A percentile compares a stretch with the other conserved stretches of the same genome.
Evolutionary conservation across 2,329 filamentous ascomycete species (phyloP).

Genomic region (Penicillium sp.): DNA sequence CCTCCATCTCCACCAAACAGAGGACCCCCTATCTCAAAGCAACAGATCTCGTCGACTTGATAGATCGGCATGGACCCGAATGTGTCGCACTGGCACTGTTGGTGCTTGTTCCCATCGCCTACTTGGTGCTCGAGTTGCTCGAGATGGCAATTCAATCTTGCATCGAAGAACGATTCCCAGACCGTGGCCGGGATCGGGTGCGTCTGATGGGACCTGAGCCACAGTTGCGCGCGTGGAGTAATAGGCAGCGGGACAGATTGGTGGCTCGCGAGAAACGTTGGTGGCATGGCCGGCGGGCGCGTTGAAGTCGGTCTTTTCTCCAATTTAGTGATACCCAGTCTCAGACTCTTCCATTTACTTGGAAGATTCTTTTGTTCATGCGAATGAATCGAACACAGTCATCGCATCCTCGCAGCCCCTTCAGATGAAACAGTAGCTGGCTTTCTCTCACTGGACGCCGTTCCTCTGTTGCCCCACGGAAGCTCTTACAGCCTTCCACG

Average conservation of each 20-base stretch:
- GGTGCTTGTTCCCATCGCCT: conserved; percentile 21
- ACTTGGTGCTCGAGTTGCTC: conserved; percentile 19
- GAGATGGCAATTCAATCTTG: conserved; percentile 13
- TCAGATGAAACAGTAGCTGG: too few relatives aligned
- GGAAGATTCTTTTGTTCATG: too few relatives aligned
- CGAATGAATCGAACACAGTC: too few relatives aligned
- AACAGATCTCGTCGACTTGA: conserved; percentile 8
- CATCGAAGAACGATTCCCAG: conserved; percentile 17
- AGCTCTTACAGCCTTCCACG: too few relatives aligned
- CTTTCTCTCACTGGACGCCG: too few relatives aligned
- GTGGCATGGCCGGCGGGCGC: conserved; percentile 8
- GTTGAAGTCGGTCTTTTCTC: conserved; percentile 1
- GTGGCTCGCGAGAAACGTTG: conserved; percentile 13
- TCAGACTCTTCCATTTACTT: too few relatives aligned
- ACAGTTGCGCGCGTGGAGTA: conserved; percentile 16
- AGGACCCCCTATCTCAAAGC: conserved; percentile 4
- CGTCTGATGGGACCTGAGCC: conserved; percentile 20
- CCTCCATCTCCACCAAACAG: not conserved
- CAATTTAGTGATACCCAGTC: conserved; percentile 9
- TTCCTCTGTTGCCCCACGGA: too few relatives aligned
- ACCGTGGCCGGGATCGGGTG: conserved; percentile 18
- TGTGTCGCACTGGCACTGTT: conserved; percentile 22
- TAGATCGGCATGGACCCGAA: conserved; percentile 23
- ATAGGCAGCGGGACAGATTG: conserved; percentile 19
- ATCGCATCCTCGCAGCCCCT: too few relatives aligned